Evolutionary conservation across 345 rosid species (phyloP).

Genomic region (Anastatica hierochuntica): DNA sequence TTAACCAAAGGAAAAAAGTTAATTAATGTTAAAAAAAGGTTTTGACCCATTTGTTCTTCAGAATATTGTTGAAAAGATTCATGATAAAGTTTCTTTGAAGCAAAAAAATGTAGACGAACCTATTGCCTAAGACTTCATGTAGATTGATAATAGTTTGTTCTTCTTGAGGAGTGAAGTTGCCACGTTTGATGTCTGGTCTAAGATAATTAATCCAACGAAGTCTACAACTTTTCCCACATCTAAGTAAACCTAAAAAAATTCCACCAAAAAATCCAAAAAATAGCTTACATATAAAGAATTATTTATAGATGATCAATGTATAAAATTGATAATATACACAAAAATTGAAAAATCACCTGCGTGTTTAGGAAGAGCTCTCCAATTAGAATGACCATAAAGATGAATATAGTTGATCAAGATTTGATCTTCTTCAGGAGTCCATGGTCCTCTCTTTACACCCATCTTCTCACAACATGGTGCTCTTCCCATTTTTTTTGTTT

Average conservation of each 20-base stretch:
- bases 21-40: background rate
- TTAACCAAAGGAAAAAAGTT: background rate
- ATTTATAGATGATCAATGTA: background rate
- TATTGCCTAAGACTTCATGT: constrained; percentile 52
- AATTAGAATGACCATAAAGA: constrained; percentile 52
- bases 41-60: too few relatives aligned
- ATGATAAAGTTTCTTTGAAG: background rate
- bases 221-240: constrained; percentile 87
- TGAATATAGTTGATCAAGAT: constrained; percentile 42
- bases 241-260: constrained; percentile 40
- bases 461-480: constrained; percentile 77
- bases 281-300: background rate
- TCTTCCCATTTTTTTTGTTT: constrained; percentile 40
- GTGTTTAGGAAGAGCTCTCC: constrained; percentile 74
- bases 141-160: constrained; percentile 56
- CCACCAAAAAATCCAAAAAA: background rate
- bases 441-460: constrained; percentile 75
- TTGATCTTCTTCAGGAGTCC: constrained; percentile 63
- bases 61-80: background rate
- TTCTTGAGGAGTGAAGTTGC: constrained; percentile 64
- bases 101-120: constrained; percentile 28
- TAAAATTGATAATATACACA: background rate
- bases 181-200: constrained; percentile 75
- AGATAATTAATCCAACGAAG: constrained; percentile 72
- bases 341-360: constrained; percentile 34